phyloP scores from a whole-genome alignment of 352 stramenopile species.

The Globisporangium spinosum region DNA sequence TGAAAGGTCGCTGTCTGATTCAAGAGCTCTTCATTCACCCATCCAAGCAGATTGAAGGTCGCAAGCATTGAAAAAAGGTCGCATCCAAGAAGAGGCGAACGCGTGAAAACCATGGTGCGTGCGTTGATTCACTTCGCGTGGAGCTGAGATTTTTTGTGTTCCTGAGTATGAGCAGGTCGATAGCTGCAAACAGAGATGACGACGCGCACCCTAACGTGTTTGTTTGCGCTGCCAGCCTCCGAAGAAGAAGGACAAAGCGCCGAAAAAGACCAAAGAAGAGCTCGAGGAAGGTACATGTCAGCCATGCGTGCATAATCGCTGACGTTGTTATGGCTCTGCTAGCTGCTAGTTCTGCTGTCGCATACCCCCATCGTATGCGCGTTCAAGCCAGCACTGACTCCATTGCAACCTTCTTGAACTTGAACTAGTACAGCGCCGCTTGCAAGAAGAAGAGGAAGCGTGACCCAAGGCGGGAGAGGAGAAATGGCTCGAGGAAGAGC shows the following conservation, averaged over 20 bases:
- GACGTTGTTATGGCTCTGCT: background rate
- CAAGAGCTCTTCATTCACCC: background rate
- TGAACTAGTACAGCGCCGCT: constrained; percentile 34
- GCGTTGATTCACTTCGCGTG: background rate
- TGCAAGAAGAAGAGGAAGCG: constrained; percentile 74
- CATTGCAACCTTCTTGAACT: background rate
- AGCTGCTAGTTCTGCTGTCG: background rate
- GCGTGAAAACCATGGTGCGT: background rate
- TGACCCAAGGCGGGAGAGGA: constrained; percentile 59
- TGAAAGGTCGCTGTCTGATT: constrained; percentile 6
- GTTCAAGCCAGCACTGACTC: background rate
- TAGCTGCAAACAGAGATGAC: background rate
- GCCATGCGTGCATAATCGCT: background rate
- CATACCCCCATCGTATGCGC: background rate
- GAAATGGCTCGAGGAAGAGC: constrained; percentile 67
- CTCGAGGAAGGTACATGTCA: constrained; percentile 55
- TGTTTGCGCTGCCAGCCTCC: constrained; percentile 34
- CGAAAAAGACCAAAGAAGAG: constrained; percentile 82
- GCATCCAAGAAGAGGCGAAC: background rate
- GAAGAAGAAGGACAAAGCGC: constrained; percentile 76
- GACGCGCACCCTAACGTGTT: background rate
- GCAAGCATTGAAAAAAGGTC: background rate
- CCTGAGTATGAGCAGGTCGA: too few species aligned
- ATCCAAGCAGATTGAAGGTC: background rate
- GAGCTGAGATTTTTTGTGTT: too few species aligned